Percentiles rank a stretch among this genome's conserved stretches.
These are phyloP conservation scores for Phoma sp. DNA, from an alignment of 2,329 filamentous ascomycete species.

Conservation along the genomic window DNA sequence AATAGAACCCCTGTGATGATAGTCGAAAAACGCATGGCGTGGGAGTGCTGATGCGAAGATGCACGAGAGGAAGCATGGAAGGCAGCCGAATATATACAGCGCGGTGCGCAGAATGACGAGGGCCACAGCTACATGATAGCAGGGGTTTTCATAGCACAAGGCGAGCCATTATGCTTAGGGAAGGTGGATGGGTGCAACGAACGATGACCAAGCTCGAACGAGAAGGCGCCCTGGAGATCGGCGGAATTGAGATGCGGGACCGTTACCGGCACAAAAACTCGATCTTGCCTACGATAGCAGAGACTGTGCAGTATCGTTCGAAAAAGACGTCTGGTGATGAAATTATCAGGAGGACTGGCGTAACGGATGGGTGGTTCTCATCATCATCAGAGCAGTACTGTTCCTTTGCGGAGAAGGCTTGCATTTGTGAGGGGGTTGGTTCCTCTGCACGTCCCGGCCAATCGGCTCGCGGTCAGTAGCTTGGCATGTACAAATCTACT, in stretches of 20 bases:
- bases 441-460: background rate
- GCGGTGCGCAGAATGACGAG: slow-evolving; percentile 20
- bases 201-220: slow-evolving; percentile 28
- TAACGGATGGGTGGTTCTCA: background rate
- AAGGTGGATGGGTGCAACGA: slow-evolving; percentile 36
- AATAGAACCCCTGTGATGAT: slow-evolving; percentile 31
- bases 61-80: background rate
- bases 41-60: slow-evolving; percentile 16
- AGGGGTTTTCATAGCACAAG: slow-evolving; percentile 24
- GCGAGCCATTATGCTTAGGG: slow-evolving; percentile 28
- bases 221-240: slow-evolving; percentile 38
- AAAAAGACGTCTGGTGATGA: background rate
- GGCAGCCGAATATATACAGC: slow-evolving; percentile 8
- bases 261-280: slow-evolving; percentile 12
- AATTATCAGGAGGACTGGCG: background rate
- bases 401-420: background rate
- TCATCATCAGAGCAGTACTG: no score
- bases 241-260: slow-evolving; percentile 18
- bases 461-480: slow-evolving; percentile 3
- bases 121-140: slow-evolving; percentile 19
- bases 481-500: background rate
- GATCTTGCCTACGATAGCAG: slow-evolving; percentile 1
- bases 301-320: background rate
- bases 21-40: slow-evolving; percentile 37
- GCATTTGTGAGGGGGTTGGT: slow-evolving; percentile 1